A percentile compares a stretch with the other conserved stretches of the same genome.
Evolutionary conservation across 805 yeast genomes (phyloP).

Genomic region (Pichia pseudocactophila): DNA sequence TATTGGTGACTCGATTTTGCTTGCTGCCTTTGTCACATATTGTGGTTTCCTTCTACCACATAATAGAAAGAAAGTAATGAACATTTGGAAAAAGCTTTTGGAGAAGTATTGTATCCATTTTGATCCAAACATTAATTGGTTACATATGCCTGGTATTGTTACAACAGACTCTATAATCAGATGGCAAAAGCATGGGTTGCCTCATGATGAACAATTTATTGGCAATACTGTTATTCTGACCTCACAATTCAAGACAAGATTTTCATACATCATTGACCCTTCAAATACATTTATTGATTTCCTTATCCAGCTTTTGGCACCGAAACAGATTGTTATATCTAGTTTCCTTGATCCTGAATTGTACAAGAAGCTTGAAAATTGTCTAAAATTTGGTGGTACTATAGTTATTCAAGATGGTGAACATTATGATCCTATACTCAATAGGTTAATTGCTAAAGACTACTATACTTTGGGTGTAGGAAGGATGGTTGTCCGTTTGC

Average conservation of each 20-base stretch:
- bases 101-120: slow-evolving; percentile 29
- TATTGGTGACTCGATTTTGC: slow-evolving; percentile 57
- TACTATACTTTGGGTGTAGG: slow-evolving; percentile 66
- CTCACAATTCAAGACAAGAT: slow-evolving; percentile 18
- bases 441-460: slow-evolving; percentile 54
- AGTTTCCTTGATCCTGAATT: slow-evolving; percentile 68
- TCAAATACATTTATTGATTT: slow-evolving; percentile 37
- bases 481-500: slow-evolving; percentile 50
- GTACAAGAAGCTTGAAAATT: slow-evolving; percentile 63
- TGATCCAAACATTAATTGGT: slow-evolving; percentile 19
- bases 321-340: slow-evolving; percentile 40
- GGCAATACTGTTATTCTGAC: slow-evolving; percentile 54
- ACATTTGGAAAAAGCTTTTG: slow-evolving; percentile 25
- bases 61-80: slow-evolving; percentile 27
- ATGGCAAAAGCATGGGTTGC: slow-evolving; percentile 49
- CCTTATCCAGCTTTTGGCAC: slow-evolving; percentile 26
- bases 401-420: slow-evolving; percentile 76
- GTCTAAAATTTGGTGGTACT: slow-evolving; percentile 74
- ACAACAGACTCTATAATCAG: slow-evolving; percentile 31
- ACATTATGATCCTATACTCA: slow-evolving; percentile 63
- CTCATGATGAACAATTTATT: slow-evolving; percentile 48
- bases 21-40: slow-evolving; percentile 54
- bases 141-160: slow-evolving; percentile 30
- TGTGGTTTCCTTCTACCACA: slow-evolving; percentile 38
- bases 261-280: slow-evolving; percentile 71